Evolutionary conservation across 345 rosid species (phyloP).

Genomic region (Carallia brachiata): DNA sequence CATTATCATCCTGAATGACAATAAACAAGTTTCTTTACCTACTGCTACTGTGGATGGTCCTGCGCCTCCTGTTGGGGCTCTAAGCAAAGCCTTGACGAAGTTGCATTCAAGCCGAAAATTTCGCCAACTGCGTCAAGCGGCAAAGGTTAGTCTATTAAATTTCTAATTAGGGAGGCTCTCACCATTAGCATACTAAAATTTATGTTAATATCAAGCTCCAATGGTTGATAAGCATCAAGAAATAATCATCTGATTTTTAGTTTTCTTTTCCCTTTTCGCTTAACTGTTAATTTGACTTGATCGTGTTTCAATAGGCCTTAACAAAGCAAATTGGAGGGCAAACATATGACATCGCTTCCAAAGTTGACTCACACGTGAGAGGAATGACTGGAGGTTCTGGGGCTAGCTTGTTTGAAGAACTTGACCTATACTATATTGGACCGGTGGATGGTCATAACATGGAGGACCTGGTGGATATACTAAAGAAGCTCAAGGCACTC

Average conservation of each 20-base stretch:
- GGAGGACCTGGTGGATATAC: conserved; percentile 40
- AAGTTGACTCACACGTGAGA: conserved; percentile 28
- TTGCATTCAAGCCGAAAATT: conserved; percentile 31
- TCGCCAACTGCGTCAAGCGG: conserved; percentile 33
- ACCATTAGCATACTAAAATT: too few species aligned
- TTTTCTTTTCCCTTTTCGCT: too few species aligned
- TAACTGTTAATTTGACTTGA: not conserved
- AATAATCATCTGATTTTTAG: too few species aligned
- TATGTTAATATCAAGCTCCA: too few species aligned
- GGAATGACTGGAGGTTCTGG: conserved; percentile 27
- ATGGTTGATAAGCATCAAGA: too few species aligned
- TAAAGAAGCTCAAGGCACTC: conserved; percentile 30
- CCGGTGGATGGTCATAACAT: conserved; percentile 50
- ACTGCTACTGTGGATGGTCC: conserved; percentile 54
- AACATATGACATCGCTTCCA: conserved; percentile 32
- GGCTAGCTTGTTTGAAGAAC: conserved; percentile 43
- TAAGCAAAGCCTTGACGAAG: conserved; percentile 33
- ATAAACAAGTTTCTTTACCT: conserved; percentile 49
- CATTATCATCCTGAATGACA: conserved; percentile 48
- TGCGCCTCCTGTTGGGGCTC: conserved; percentile 52
- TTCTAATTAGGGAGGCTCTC: too few species aligned
- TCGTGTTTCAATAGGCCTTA: conserved; percentile 21
- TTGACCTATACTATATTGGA: conserved; percentile 46
- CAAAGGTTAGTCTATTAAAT: conserved; percentile 31
- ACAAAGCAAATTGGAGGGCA: conserved; percentile 37